Evolutionary conservation across 345 rosid genomes (phyloP), one percentile per base, ranked within the genome.

Genomic region (Aegle marmelos): DNA sequence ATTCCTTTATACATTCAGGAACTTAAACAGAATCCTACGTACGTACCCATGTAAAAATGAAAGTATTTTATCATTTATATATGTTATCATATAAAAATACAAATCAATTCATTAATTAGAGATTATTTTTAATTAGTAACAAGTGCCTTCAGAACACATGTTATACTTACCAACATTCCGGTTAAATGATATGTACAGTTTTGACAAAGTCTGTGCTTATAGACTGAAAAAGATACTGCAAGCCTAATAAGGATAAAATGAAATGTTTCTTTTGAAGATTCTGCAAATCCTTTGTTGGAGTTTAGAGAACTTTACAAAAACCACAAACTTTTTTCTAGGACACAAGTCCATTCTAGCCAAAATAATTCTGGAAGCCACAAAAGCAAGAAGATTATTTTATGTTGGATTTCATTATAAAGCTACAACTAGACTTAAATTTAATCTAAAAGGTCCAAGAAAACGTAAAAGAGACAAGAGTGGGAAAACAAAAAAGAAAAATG

Each of bases 401-500:
- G 66, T 75, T 24, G 64, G 67, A 69, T 69, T 77, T 70, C 22
- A 62, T 66, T n/a, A 2, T 62, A 25, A 83, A 62, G 70, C 65
- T 75, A 53, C 64, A 67, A 28, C 16, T 36, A 27, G 59, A 54
- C 27, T 22, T 53, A 68, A 60, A 57, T 27, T 76, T 74, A 39
- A 62, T n/a, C 50, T 24, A 31, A 68, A 74, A 59, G 63, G 22
- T 28, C 41, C 67, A 75, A 76, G 65, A 33, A 45, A 57, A 78
- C 66, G 67, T 73, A 50, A 65, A 33, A 83, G 74, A 68, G 73
- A 81, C 77, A 68, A 66, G 73, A 73, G 80, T 76, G 39, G 72
- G 62, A 86, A 53, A 83, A 81, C 80, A 76, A 75, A 37, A 74
- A 30, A 19, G 4, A 58, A 60, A 80, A 77, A 59, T 7, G 56